Conservation (phyloP, 192 early-diverging fungal species). For the Linderina pennispora region DNA sequence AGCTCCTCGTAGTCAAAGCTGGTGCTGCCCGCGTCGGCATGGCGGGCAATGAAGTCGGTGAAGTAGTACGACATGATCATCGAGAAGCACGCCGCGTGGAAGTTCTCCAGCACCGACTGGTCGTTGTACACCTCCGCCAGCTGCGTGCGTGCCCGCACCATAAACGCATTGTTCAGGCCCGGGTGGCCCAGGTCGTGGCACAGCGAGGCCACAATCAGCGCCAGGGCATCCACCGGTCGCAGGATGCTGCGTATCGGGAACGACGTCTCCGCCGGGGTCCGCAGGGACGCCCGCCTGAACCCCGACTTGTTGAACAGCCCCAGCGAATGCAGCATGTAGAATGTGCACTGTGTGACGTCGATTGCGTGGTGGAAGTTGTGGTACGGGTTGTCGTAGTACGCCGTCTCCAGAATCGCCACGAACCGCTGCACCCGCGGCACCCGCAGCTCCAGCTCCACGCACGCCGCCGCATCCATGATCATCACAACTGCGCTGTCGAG, state of each 20-base stretch:
- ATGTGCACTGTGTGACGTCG: constrained; percentile 89
- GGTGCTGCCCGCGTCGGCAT: not conserved
- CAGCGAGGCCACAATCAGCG: constrained; percentile 66
- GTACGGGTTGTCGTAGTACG: constrained; percentile 72
- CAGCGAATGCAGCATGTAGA: constrained; percentile 69
- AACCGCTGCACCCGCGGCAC: constrained; percentile 48
- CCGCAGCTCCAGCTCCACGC: constrained; percentile 53
- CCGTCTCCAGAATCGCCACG: constrained; percentile 38
- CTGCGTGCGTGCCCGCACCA: constrained; percentile 74
- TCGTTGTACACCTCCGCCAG: constrained; percentile 91
- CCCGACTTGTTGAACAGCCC: constrained; percentile 46
- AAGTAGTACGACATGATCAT: constrained; percentile 48
- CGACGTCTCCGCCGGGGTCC: constrained; percentile 31
- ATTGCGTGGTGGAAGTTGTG: constrained; percentile 96
- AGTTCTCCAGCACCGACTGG: constrained; percentile 87
- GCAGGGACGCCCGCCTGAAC: constrained; percentile 35
- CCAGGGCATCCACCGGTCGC: constrained; percentile 58
- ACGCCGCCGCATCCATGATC: constrained; percentile 58
- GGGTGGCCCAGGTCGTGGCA: constrained; percentile 87
- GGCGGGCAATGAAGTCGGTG: constrained; percentile 34
- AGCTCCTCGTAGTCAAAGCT: constrained; percentile 58
- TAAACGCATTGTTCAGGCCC: constrained; percentile 91
- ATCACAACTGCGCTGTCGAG: constrained; percentile 63
- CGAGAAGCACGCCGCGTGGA: constrained; percentile 77
- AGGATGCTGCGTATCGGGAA: constrained; percentile 42